These are phyloP conservation scores for Piper betle DNA, from an alignment of 164 flowering plant genomes.

Conservation along the genomic window DNA sequence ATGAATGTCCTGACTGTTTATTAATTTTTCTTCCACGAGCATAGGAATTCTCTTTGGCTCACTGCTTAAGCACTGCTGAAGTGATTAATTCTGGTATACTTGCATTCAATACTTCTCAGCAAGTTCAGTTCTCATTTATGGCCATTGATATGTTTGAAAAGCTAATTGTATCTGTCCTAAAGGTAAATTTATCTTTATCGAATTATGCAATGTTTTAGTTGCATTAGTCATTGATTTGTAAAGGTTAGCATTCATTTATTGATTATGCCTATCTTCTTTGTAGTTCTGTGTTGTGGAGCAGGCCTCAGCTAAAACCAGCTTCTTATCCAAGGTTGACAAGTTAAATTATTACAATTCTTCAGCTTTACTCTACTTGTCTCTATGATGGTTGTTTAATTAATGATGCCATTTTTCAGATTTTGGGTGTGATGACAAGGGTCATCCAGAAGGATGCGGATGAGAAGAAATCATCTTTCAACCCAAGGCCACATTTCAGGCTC, in stretches of 20 bases:
- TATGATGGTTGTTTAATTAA: background rate
- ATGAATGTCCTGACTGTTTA: background rate
- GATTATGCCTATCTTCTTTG: background rate
- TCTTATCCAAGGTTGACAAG: slow-evolving; percentile 59
- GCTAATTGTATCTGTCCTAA: slow-evolving; percentile 53
- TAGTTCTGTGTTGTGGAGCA: slow-evolving; percentile 52
- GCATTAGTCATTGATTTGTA: background rate
- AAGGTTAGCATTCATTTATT: background rate
- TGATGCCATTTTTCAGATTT: slow-evolving; percentile 28
- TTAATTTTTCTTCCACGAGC: background rate
- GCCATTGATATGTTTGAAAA: slow-evolving; percentile 86
- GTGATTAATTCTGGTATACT: slow-evolving; percentile 17
- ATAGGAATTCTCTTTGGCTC: slow-evolving; percentile 83
- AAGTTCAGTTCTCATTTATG: slow-evolving; percentile 50
- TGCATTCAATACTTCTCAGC: slow-evolving; percentile 42
- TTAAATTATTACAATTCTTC: background rate
- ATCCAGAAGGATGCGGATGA: slow-evolving; percentile 86
- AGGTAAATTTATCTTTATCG: slow-evolving; percentile 28
- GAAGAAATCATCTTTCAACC: slow-evolving; percentile 63
- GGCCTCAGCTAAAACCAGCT: slow-evolving; percentile 44
- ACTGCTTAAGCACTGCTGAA: slow-evolving; percentile 51
- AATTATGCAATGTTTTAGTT: background rate
- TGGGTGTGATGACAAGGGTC: slow-evolving; percentile 58
- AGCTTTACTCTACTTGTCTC: background rate
- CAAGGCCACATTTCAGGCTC: slow-evolving; percentile 86